Conservation (phyloP, 805 yeast genomes). For the Saccharomycopsis capsularis region DNA sequence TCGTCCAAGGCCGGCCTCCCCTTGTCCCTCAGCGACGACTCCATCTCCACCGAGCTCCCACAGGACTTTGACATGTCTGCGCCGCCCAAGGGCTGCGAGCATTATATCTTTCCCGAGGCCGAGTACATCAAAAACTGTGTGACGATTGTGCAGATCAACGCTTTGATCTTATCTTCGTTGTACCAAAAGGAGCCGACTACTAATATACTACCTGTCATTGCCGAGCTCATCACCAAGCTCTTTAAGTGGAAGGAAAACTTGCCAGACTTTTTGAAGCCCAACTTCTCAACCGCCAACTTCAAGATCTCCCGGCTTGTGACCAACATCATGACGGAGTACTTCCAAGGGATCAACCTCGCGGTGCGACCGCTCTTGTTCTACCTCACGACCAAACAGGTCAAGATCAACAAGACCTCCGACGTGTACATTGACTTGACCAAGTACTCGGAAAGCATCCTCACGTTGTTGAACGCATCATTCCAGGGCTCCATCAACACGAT, state of each 20-base stretch:
- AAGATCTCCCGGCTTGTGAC: constrained; percentile 60
- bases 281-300: constrained; percentile 45
- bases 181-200: constrained; percentile 71
- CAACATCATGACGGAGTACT: constrained; percentile 74
- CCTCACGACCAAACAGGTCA: constrained; percentile 62
- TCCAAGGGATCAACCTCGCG: constrained; percentile 74
- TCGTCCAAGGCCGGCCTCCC: constrained; percentile 81
- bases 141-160: constrained; percentile 71
- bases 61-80: constrained; percentile 58
- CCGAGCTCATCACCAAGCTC: constrained; percentile 59
- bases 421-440: constrained; percentile 57
- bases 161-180: constrained; percentile 58
- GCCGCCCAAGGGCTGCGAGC: constrained; percentile 55
- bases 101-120: constrained; percentile 71
- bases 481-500: constrained; percentile 76
- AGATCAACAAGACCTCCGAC: constrained; percentile 39
- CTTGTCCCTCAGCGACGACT: constrained; percentile 69
- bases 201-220: constrained; percentile 69
- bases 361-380: constrained; percentile 72
- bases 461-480: constrained; percentile 65
- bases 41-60: constrained; percentile 73
- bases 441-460: constrained; percentile 61
- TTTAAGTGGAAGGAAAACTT: constrained; percentile 60
- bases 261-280: constrained; percentile 59
- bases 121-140: constrained; percentile 73